These are phyloP conservation scores for Pleurotus platypus DNA, from an alignment of 768 basidiomycete genomes.

Conservation along the genomic window DNA sequence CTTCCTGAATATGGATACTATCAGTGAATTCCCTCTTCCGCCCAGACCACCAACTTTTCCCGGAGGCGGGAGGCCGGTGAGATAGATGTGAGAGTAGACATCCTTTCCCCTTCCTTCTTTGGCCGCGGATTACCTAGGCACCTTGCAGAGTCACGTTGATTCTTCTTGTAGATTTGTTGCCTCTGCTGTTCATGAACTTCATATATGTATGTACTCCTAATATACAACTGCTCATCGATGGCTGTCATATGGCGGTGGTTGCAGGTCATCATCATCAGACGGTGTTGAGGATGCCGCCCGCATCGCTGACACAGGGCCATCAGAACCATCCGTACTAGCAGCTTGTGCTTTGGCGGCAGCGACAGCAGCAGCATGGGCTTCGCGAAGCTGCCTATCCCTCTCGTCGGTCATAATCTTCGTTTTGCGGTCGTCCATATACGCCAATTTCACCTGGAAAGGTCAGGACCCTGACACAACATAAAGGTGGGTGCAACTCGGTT, in stretches of 20 bases:
- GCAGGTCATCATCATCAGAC: neutral
- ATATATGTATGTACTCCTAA: no score
- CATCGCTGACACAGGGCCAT: neutral
- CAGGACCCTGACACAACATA: neutral
- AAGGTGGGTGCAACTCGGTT: neutral
- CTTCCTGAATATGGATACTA: slow-evolving; percentile 20
- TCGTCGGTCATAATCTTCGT: slow-evolving; percentile 50
- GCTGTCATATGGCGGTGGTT: neutral
- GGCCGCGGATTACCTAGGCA: no score
- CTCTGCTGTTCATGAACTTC: no score
- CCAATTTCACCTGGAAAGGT: slow-evolving; percentile 60
- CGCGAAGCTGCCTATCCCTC: slow-evolving; percentile 52
- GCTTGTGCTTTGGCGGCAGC: slow-evolving; percentile 15
- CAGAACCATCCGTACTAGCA: neutral
- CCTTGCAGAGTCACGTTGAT: neutral
- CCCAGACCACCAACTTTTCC: slow-evolving; percentile 20
- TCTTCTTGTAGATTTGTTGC: no score
- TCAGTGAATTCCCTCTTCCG: slow-evolving; percentile 37
- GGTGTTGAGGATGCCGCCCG: neutral
- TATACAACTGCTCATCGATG: neutral
- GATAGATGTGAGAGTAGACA: no score
- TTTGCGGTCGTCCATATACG: slow-evolving; percentile 77
- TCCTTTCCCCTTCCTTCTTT: no score
- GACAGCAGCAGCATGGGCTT: slow-evolving; percentile 30
- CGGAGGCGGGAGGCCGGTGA: no score